Base-by-base conservation (phyloP, 768 basidiomycete species). In the Phylloporus sp. region DNA sequence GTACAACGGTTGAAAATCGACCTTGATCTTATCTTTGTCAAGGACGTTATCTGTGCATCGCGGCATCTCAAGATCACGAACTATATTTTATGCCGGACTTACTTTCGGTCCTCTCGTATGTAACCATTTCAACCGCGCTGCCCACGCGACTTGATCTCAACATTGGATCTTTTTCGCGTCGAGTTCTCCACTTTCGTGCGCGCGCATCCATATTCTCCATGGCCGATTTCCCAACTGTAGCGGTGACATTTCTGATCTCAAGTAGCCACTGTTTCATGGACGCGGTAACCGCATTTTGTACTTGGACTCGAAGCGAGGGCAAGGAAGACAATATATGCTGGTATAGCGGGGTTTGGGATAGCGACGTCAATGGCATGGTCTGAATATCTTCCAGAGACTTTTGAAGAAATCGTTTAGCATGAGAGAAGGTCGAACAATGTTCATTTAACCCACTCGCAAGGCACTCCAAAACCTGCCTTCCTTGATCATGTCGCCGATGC, bases 401-500 rank as follows among this genome's bases (percentile, higher is more conserved):
- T 50, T 58, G 59, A 63, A 26, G 52, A 53, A 38, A 49, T 59
- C 47, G 54, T 59, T 58, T 46, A 58, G 61, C 67, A 56, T 44
- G 66, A 67, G 61, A 67, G 61, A 57, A 46, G 33, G n/a, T 40
- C n/a, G 11, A 15, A 54, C 0, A 47, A 42, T 9, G 27, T 34
- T 18, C 22, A 6, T 26, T 38, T 10, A 31, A 75, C 91, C 66
- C 65, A 96, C 92, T 73, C 95, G 76, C 64, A 98, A 66, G 36
- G 96, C 96, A 63, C 92, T 94, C 90, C 92, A 98, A 69, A 92
- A 97, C 72, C 86, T 93, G 44, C 89, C 88, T 58, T 93, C 84
- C 58, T 80, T 79, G 58, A 99, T 87, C 84, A 98, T 92, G 63
- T 90, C 82, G 27, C 89, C 84, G 40, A 98, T 91, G 35, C 92